These are phyloP conservation scores for Pseudisothecium myosuroides DNA, from an alignment of 225 moss, liverwort and hornwort species.

Conservation along the genomic window DNA sequence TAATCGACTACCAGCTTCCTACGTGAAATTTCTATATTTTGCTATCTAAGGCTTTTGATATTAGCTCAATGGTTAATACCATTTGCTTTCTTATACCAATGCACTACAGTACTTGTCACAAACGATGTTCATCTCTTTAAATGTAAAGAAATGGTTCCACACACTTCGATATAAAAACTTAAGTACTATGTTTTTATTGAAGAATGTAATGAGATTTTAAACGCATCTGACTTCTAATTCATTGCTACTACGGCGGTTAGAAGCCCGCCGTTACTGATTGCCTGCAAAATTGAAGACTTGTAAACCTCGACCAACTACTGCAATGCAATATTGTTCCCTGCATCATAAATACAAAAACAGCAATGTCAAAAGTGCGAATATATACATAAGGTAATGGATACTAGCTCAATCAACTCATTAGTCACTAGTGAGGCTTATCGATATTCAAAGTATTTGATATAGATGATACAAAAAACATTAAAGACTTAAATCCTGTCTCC, in stretches of 20 bases:
- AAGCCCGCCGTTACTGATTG: background rate
- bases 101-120: background rate
- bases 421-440: background rate
- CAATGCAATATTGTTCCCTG: conserved; percentile 74
- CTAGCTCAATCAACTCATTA: background rate
- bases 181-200: background rate
- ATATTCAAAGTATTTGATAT: background rate
- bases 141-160: too few species aligned
- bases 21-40: background rate
- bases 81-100: background rate
- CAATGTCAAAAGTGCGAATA: background rate
- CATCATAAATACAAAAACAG: background rate
- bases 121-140: background rate
- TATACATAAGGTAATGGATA: background rate
- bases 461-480: background rate
- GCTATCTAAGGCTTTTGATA: background rate
- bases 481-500: background rate
- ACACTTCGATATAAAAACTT: background rate
- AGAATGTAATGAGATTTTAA: background rate
- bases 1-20: background rate
- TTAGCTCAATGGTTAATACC: too few species aligned
- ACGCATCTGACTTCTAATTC: background rate
- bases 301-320: conserved; percentile 82
- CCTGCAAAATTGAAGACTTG: conserved; percentile 64
- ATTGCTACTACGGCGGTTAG: background rate